These are phyloP conservation scores for Boechera retrofracta DNA, from an alignment of 345 rosid genomes.

Conservation along the genomic window DNA sequence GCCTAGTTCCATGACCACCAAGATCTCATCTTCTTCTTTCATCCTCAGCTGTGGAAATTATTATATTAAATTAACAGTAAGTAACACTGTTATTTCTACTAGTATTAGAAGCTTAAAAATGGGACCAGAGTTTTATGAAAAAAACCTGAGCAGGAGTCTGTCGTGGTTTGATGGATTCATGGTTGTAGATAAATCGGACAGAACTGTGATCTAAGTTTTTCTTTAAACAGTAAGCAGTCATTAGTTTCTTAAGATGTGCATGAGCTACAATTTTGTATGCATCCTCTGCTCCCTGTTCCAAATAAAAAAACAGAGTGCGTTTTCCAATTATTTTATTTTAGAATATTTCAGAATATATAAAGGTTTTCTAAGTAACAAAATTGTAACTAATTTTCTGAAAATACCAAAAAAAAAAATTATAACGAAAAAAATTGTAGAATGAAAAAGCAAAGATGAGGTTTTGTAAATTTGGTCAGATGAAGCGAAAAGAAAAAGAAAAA, in stretches of 20 bases:
- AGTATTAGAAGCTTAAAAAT: neutral
- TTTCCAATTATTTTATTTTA: no score
- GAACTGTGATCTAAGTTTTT: slow-evolving; percentile 48
- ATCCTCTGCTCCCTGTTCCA: no score
- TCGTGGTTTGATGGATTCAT: slow-evolving; percentile 46
- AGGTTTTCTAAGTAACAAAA: no score
- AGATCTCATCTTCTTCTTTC: slow-evolving; percentile 36
- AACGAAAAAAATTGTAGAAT: no score
- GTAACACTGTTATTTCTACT: neutral
- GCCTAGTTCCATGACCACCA: neutral
- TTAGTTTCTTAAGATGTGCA: neutral
- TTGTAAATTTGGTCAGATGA: no score
- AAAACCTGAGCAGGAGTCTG: slow-evolving; percentile 61
- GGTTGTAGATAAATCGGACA: slow-evolving; percentile 53
- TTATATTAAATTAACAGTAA: neutral
- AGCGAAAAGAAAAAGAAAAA: no score
- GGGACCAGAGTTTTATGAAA: neutral
- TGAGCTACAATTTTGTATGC: no score
- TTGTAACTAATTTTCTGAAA: no score
- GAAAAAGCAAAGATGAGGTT: no score
- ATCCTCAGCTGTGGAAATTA: slow-evolving; percentile 27
- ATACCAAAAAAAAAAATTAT: no score
- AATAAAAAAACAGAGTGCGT: no score
- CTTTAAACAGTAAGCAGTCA: slow-evolving; percentile 54
- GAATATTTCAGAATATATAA: no score